Evolutionary conservation across 331 rosid genomes (phyloP).

Genomic region (Acacia concinna): DNA sequence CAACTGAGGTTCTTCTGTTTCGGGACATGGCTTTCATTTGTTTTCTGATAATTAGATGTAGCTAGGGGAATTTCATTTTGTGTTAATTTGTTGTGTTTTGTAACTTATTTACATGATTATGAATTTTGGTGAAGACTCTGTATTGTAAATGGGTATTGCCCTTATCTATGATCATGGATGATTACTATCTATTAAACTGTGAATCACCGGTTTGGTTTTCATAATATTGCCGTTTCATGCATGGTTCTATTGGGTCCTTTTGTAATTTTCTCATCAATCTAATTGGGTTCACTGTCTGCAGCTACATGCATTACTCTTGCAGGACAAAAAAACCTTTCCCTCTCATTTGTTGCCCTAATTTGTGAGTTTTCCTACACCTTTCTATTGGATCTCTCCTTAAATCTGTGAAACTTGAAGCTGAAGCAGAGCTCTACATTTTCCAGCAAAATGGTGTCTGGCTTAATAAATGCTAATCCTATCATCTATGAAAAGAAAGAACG

Average conservation of each 20-base stretch:
- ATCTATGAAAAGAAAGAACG: slow-evolving; percentile 85
- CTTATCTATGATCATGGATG: neutral
- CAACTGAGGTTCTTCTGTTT: neutral
- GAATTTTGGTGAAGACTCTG: neutral
- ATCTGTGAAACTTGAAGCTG: neutral
- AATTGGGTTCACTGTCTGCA: neutral
- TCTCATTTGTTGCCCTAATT: neutral
- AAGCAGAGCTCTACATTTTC: neutral
- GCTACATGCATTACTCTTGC: neutral
- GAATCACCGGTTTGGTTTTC: neutral
- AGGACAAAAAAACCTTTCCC: neutral
- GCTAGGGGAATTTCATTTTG: neutral
- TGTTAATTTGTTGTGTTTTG: neutral
- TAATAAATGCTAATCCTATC: slow-evolving; percentile 83
- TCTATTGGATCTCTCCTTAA: neutral
- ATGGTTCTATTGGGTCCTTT: neutral
- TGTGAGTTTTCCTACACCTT: neutral
- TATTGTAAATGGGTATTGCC: neutral
- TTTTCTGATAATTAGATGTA: neutral
- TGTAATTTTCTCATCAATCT: neutral
- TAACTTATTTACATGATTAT: neutral
- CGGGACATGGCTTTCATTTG: neutral
- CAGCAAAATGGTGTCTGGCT: slow-evolving; percentile 58
- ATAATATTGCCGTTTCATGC: neutral
- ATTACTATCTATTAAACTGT: neutral